Evolutionary conservation across 2,329 filamentous ascomycete genomes (phyloP).

Genomic region (Camillea tinctor): DNA sequence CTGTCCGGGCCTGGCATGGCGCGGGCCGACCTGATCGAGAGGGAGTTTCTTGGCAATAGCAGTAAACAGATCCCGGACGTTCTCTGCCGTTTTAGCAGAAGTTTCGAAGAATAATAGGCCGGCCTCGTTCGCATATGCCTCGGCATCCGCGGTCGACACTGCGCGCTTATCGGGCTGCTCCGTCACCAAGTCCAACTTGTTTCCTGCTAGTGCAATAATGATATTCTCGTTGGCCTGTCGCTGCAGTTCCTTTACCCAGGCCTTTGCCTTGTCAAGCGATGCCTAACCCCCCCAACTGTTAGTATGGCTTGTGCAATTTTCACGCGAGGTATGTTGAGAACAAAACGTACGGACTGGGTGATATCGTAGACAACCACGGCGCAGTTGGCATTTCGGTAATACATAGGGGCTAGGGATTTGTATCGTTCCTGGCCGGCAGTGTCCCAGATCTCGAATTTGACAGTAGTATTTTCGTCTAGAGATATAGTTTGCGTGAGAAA

Average conservation of each 20-base stretch:
- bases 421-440: constrained; percentile 98
- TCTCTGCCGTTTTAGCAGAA: constrained; percentile 94
- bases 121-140: constrained; percentile 91
- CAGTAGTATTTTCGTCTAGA: constrained; percentile 94
- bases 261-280: constrained; percentile 97
- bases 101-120: constrained; percentile 98
- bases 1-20: constrained; percentile 70
- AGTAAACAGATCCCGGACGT: constrained; percentile 93
- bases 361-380: constrained; percentile 99
- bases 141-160: constrained; percentile 83
- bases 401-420: constrained; percentile 98
- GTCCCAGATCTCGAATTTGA: constrained; percentile 99
- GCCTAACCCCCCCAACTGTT: constrained; percentile 54
- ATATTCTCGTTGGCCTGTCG: constrained; percentile 99
- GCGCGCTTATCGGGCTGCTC: constrained; percentile 96
- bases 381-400: constrained; percentile 99
- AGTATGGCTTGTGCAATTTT: constrained; percentile 15
- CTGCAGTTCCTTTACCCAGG: constrained; percentile 98
- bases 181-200: constrained; percentile 94
- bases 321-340: constrained; percentile 3
- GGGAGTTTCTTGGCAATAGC: constrained; percentile 97
- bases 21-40: constrained; percentile 90
- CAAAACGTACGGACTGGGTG: constrained; percentile 82
- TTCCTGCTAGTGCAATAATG: constrained; percentile 95
- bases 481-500: constrained; percentile 99